Evolutionary conservation across 371 early-diverging fungal species (phyloP).

Genomic region (Dinochytrium kinnereticum): DNA sequence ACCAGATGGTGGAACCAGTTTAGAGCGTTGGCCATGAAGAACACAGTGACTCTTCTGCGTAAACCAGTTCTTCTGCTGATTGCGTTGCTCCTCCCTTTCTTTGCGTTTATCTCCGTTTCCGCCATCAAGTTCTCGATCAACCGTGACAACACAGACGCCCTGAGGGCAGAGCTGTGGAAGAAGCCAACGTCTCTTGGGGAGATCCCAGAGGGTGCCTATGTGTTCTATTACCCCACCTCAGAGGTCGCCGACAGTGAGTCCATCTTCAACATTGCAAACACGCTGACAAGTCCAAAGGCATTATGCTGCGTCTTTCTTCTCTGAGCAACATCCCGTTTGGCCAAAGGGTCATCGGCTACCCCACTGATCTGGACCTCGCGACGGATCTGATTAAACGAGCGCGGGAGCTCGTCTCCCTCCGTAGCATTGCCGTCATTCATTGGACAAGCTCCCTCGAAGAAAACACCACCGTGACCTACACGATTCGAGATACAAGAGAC

Average conservation of each 20-base stretch:
- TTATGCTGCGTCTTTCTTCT: slow-evolving; percentile 20
- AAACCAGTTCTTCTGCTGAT: slow-evolving; percentile 22
- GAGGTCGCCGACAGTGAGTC: background rate
- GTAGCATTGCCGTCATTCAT: background rate
- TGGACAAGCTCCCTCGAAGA: background rate
- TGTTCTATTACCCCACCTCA: background rate
- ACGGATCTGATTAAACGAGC: background rate
- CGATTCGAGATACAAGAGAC: background rate
- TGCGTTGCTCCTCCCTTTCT: slow-evolving; percentile 17
- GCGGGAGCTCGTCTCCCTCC: background rate
- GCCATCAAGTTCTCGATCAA: background rate
- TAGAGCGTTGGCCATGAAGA: no score
- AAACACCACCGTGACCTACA: background rate
- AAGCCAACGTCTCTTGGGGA: background rate
- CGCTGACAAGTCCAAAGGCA: background rate
- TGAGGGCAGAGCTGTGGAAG: background rate
- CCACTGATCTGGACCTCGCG: background rate
- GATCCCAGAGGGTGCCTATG: background rate
- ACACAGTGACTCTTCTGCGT: slow-evolving; percentile 10
- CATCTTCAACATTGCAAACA: background rate
- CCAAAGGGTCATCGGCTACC: background rate
- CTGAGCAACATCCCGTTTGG: slow-evolving; percentile 22
- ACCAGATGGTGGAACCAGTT: no score
- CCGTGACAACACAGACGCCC: background rate
- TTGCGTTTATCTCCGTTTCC: slow-evolving; percentile 16